Base-by-base conservation (phyloP, 495 filamentous ascomycete species). In the Oleoguttula mirabilis region DNA sequence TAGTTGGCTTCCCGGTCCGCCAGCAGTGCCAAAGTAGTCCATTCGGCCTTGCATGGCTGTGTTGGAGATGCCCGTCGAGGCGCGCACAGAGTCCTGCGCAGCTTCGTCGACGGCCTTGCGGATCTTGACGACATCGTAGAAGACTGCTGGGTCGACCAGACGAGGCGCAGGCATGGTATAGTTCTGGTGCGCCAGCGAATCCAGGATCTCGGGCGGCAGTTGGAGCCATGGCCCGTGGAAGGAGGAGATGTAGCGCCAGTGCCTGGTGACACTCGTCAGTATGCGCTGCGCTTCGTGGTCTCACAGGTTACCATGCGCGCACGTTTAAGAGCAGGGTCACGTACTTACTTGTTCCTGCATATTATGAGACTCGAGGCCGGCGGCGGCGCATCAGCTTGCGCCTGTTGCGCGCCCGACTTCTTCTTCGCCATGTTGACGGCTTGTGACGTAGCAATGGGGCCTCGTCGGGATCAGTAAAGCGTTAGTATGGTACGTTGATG, bases 171-270 rank as follows among this genome's bases (percentile, higher is more conserved):
- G 77, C 49, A 77, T 74, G 44, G 78, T 75, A 62, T 82, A 85
- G 60, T 87, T 88, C 55, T 68, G 76, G 57, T 83, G 73, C 11
- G 83, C 82, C 32, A 88, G 72, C 11, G 71, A 75, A 55, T 84
- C 80, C 60, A 88, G 76, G 39, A 85, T 70, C 61, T 87, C 82
- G 47, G 74, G 73, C n/a, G 82, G 81, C 22, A 88, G 64, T 60
- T 88, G 82, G n/a, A 86, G 73, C 82, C 82, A 88, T 47, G 80
- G 81, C 12, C 82, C 82, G 57, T 88, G 82, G 52, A 83, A 88
- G 36, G 80, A 76, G 15, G 81, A 85, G 39, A 88, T 88, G 56
- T 85, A 82, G 32, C 76, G 71, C 81, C 81, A 86, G 62, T 86
- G 81, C 52, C 81, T 86, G 39, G 20, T 30, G n/a, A 2, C 3